Evolutionary conservation across 2,329 filamentous ascomycete species (phyloP).

Genomic region (Fusarium domesticum): DNA sequence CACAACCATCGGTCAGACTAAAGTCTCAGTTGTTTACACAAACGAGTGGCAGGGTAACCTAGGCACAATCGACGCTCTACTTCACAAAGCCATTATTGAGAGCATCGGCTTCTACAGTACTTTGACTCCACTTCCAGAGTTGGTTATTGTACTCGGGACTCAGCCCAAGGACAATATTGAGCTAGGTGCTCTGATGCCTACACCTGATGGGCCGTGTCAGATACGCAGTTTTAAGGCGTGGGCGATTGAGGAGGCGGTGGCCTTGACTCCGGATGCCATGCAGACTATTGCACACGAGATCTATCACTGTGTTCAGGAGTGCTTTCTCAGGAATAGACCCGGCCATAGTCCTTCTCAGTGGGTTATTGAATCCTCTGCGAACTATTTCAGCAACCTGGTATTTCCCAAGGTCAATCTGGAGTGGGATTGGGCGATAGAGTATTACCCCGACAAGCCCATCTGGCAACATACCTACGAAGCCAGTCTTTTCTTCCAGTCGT

Average conservation of each 20-base stretch:
- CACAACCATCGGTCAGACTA: slow-evolving; percentile 2
- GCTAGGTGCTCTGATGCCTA: not conserved
- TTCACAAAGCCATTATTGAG: slow-evolving; percentile 3
- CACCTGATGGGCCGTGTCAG: slow-evolving; percentile 2
- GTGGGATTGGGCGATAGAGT: not conserved
- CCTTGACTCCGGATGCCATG: slow-evolving; percentile 2
- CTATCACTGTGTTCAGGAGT: slow-evolving; percentile 5
- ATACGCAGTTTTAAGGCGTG: slow-evolving; percentile 1
- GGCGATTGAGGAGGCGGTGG: not conserved
- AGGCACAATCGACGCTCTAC: slow-evolving; percentile 2
- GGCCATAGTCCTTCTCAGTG: not conserved
- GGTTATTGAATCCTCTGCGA: slow-evolving; percentile 4
- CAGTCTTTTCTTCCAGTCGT: slow-evolving; percentile 6
- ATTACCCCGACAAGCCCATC: slow-evolving; percentile 1
- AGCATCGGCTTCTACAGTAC: slow-evolving; percentile 4
- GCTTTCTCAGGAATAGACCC: not conserved
- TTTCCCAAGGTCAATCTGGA: slow-evolving; percentile 3
- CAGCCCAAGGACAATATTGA: not conserved
- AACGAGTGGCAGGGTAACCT: slow-evolving; percentile 4
- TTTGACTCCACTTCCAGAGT: slow-evolving; percentile 1
- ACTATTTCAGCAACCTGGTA: slow-evolving; percentile 8
- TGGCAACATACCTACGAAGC: slow-evolving; percentile 1
- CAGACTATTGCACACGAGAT: slow-evolving; percentile 8
- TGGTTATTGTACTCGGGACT: slow-evolving; percentile 5
- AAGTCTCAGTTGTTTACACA: slow-evolving; percentile 2